Base-by-base conservation (phyloP, 306 rosid genomes). In the Fragaria vesca region DNA sequence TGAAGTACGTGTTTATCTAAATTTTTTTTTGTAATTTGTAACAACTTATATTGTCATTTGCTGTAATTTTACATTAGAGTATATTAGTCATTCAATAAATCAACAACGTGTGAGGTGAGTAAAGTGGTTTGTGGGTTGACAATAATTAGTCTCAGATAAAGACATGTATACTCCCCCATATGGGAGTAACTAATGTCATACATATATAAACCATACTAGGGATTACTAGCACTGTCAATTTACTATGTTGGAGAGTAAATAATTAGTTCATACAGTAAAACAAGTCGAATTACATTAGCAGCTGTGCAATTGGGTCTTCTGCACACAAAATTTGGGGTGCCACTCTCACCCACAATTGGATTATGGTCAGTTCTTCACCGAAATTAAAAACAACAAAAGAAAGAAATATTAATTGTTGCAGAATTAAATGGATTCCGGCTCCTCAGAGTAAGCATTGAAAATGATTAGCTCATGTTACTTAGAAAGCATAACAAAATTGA, bases 241-340 rank as follows among this genome's bases (percentile, higher is more conserved):
- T 38, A 6, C 47, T 66, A 42, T 5, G 16, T 66, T 8, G 11
- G 2, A 15, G n/a, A 20, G 26, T 12, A 45, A 20, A 28, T 9
- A 30, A 43, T 11, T 15, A 15, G 38, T 51, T 43, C 73, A 54
- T 54, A 13, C 21, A 6, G 70, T 69, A 61, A 46, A 15, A 57
- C 21, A 69, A 75, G 63, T 21, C 61, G 71, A 69, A 45, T 34
- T 46, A 74, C 72, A 76, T 62, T 21, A 43, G 67, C 67, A 58
- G 47, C 71, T 73, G 36, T 42, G 61, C 76, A 68, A 61, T 50
- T 50, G 60, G 66, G 52, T 69, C 69, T 21, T 54, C 55, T 74
- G 86, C 79, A 76, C 79, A 80, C 86, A 85, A 85, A 85, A 82
- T 62, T 80, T 82, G 74, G 86, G 88, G 78, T 74, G 77, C 42